Evolutionary conservation across 2,329 filamentous ascomycete species (phyloP), one percentile per base, ranked within the genome.

Genomic region (Fusarium algeriense): DNA sequence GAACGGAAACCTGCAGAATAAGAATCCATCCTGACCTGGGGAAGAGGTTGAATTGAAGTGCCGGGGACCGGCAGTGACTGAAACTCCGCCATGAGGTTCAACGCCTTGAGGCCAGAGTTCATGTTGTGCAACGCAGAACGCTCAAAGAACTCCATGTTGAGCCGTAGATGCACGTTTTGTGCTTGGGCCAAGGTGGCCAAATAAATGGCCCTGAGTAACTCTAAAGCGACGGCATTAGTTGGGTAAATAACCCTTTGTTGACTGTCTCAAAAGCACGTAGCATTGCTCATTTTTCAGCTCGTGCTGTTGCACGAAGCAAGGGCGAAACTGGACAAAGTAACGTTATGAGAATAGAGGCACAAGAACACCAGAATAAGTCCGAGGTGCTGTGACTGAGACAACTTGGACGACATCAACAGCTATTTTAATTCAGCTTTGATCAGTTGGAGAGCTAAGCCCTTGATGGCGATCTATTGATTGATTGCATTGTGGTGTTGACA

Each of bases 61-160:
- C 64, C 53, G 53, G 52, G 34, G 40, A 30, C 52, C 64, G 64
- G 65, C 60, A 49, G 60, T 55, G 48, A 40, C 41, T 64, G 63
- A 49, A 57, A 60, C 45, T 45, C 13, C 32, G 28, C n/a, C 35
- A 49, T 32, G 35, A 44, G 40, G 35, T 28, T 41, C 37, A 19
- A 32, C 6, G 34, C 55, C 37, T 59, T 52, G 28, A 43, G 43
- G n/a, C 37, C 30, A 66, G 48, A 43, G 53, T 58, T 49, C 19
- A 63, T 46, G 46, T 23, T 37, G 56, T 56, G 38, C 57, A n/a
- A 62, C 48, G 6, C 26, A 17, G 45, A 48, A 41, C 23, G 54
- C 30, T 55, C 23, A 64, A 63, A 49, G 34, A 41, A 46, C 43
- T 45, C 19, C 32, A 19, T 67, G 34, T 32, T 50, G 38, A 34